Evolutionary conservation across 1,284 basidiomycete species (phyloP), one percentile per base, ranked within the genome.

Genomic region (Marasmius fiardii): DNA sequence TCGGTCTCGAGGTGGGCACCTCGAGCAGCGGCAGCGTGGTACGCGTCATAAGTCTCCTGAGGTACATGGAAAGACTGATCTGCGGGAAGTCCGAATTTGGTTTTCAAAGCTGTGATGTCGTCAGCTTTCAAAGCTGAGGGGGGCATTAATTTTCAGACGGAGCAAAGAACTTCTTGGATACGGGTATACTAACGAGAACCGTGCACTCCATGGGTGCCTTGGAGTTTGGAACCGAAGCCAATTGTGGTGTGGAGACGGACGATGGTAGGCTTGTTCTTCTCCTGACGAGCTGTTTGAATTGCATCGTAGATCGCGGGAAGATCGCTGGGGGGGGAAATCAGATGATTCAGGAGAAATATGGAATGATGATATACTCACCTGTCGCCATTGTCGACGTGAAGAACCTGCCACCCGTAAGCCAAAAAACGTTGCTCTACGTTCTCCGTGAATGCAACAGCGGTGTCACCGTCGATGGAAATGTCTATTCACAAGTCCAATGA

Each of bases 381-480:
- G 74, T 96, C 91, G 60, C 93, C 94, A 63, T 94, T 78, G 58
- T 86, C 76, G 55, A 96, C 91, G 68, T 83, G 82, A 60, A 95
- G 80, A 54, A 96, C 93, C 64, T 97, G 90, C 95, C 95, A 98
- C 60, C 90, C 93, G 74, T 97, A 97, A 16, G 95, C 70, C 67
- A 86, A 76, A 81, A 95, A 97, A 58, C 95, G 89, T 69, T 86
- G 85, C 67, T 84, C 84, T 55, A 97, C 93, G 68, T 97, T 86
- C 74, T 98, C 95, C 56, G 95, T 98, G 81, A 98, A 98, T 28
- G 95, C 90, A 61, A 90, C 84, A 60, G 84, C 85, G 62, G 94
- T 97, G 75, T 94, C 85, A 66, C 95, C 95, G 72, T 98, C 95
- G 67, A 98, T 97, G 63, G 95, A 93, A 73, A 98, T 97, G 71